Conservation (phyloP, 2,329 filamentous ascomycete genomes). For the Diaporthe sp. region DNA sequence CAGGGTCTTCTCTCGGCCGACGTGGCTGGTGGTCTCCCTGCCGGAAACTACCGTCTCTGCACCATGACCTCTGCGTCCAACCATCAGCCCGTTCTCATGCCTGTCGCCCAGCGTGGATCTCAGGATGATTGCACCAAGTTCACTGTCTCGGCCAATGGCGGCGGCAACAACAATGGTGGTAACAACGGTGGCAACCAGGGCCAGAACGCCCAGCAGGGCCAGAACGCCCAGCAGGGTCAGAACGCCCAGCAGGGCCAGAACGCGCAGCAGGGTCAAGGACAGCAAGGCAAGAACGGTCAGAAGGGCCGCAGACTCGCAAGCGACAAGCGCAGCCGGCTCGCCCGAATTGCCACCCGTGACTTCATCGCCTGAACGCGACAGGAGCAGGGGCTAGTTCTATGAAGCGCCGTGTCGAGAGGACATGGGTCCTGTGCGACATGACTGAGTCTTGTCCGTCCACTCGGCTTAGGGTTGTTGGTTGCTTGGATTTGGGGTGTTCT, state of each 20-base stretch:
- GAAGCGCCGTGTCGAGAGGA: conserved; percentile 14
- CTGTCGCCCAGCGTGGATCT: conserved; percentile 56
- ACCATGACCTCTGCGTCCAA: conserved; percentile 55
- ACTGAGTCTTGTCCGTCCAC: conserved; percentile 13
- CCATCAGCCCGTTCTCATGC: conserved; percentile 56
- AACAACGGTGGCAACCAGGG: conserved; percentile 41
- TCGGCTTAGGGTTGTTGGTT: background rate
- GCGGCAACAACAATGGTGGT: conserved; percentile 31
- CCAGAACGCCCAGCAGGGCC: conserved; percentile 7
- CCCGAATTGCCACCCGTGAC: conserved; percentile 21
- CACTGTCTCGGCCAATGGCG: conserved; percentile 46
- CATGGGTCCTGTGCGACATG: conserved; percentile 13
- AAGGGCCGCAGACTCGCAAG: background rate
- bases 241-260: background rate
- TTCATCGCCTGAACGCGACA: conserved; percentile 31
- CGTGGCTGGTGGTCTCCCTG: conserved; percentile 53
- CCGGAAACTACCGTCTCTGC: conserved; percentile 55
- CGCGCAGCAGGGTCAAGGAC: background rate
- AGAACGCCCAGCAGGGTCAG: conserved; percentile 27
- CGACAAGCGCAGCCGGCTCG: conserved; percentile 32
- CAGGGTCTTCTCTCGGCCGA: conserved; percentile 50
- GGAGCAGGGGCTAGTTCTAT: conserved; percentile 4
- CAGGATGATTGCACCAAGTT: conserved; percentile 58
- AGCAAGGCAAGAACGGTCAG: background rate
- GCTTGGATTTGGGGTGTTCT: background rate